Conservation (phyloP, 2,329 filamentous ascomycete genomes). For the Phyllosticta capitalensis region DNA sequence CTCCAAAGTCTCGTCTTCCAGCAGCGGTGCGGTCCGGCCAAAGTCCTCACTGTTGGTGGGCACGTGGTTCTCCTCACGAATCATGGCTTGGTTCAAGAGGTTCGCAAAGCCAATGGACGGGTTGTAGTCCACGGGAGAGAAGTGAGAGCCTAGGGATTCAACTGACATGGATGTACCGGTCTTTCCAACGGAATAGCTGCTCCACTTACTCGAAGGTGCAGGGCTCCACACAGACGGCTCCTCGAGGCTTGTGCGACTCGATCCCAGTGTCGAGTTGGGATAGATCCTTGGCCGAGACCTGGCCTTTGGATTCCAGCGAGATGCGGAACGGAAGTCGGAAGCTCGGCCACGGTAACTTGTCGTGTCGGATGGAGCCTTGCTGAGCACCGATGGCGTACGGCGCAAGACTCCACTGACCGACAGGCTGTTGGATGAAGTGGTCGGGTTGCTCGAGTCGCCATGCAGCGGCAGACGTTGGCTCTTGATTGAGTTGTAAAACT, state of each 20-base stretch:
- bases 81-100: conserved; percentile 91
- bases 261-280: conserved; percentile 71
- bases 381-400: conserved; percentile 80
- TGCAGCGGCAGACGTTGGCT: conserved; percentile 80
- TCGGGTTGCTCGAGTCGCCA: conserved; percentile 49
- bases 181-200: conserved; percentile 83
- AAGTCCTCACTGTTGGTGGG: conserved; percentile 48
- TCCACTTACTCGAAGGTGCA: conserved; percentile 86
- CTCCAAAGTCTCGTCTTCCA: conserved; percentile 89
- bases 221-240: conserved; percentile 91
- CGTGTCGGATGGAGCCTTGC: conserved; percentile 83
- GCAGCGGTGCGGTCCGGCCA: conserved; percentile 51
- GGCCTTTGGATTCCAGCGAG: conserved; percentile 76
- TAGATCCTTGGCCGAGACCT: conserved; percentile 70
- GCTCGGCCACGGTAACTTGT: conserved; percentile 64
- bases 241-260: conserved; percentile 88
- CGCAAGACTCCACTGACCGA: conserved; percentile 66
- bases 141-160: conserved; percentile 74
- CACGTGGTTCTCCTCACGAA: conserved; percentile 67
- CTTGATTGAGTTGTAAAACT: conserved; percentile 83
- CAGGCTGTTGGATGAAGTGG: conserved; percentile 45
- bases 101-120: conserved; percentile 97
- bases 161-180: conserved; percentile 86
- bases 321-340: conserved; percentile 54
- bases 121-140: conserved; percentile 73